These are phyloP conservation scores for Trifolium dubium DNA, from an alignment of 306 rosid genomes.

Conservation along the genomic window DNA sequence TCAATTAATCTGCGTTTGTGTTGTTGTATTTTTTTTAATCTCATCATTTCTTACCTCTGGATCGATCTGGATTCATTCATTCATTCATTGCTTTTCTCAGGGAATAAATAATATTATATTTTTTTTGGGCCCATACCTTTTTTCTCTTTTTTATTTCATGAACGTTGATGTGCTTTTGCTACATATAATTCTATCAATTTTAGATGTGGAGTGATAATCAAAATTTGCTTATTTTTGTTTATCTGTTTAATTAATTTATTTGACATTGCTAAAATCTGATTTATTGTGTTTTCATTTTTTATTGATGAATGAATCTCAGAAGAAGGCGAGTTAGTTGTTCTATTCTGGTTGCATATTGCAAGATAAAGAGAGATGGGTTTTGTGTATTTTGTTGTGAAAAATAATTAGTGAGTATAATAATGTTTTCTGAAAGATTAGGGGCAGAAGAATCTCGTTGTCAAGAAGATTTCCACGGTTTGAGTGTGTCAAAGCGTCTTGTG, in stretches of 20 bases:
- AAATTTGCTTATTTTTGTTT: no score
- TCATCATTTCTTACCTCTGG: constrained; percentile 20
- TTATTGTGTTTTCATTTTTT: constrained; percentile 37
- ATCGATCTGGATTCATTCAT: constrained; percentile 48
- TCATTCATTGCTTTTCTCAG: background rate
- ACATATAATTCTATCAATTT: constrained; percentile 2
- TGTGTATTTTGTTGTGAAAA: constrained; percentile 40
- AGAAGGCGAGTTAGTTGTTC: constrained; percentile 43
- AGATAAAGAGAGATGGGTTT: constrained; percentile 47
- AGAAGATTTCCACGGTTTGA: constrained; percentile 70
- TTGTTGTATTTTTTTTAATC: background rate
- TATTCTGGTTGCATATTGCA: constrained; percentile 33
- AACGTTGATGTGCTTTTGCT: background rate
- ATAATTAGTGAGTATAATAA: constrained; percentile 51
- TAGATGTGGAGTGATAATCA: background rate
- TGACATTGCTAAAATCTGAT: constrained; percentile 27
- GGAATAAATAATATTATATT: no score
- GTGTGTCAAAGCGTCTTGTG: constrained; percentile 84
- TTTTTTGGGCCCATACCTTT: no score
- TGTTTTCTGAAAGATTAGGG: constrained; percentile 63
- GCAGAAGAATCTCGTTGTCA: constrained; percentile 64
- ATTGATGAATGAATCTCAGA: constrained; percentile 44
- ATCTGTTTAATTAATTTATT: no score
- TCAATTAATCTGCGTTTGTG: background rate
- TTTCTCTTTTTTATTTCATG: no score